Evolutionary conservation across 139 green algal species (phyloP).

Genomic region (Micractinium conductrix): DNA sequence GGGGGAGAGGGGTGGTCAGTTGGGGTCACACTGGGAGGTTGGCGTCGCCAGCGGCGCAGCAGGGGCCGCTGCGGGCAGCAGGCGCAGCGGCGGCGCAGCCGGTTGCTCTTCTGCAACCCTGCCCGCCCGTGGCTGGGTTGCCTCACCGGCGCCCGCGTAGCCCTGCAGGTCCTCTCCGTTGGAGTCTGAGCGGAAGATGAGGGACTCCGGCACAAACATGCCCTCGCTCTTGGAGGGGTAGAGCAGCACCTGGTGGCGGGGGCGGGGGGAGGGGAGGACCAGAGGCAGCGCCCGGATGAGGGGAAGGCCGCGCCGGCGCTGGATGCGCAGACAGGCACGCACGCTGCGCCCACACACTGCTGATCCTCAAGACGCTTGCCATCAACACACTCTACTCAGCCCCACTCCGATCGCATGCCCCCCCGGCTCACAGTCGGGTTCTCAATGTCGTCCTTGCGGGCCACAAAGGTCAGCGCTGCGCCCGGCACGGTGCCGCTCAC

Average conservation of each 20-base stretch:
- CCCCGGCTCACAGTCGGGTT: slow-evolving; percentile 60
- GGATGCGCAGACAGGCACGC: too few relatives aligned
- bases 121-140: neutral
- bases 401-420: too few relatives aligned
- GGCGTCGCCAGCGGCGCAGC: too few relatives aligned
- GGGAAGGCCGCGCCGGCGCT: too few relatives aligned
- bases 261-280: too few relatives aligned
- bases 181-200: slow-evolving; percentile 95
- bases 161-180: slow-evolving; percentile 97
- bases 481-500: slow-evolving; percentile 95
- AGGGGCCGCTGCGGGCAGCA: too few relatives aligned
- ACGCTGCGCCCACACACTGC: too few relatives aligned
- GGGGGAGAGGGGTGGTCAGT: neutral
- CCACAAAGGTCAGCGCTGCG: slow-evolving; percentile 84
- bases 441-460: slow-evolving; percentile 75
- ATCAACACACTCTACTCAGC: too few relatives aligned
- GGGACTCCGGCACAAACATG: slow-evolving; percentile 89
- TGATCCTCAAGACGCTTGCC: too few relatives aligned
- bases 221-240: slow-evolving; percentile 91
- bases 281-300: too few relatives aligned
- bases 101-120: neutral
- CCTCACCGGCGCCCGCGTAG: slow-evolving; percentile 90
- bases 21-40: too few relatives aligned
- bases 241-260: slow-evolving; percentile 63
- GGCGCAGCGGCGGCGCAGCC: neutral